Evolutionary conservation across 192 early-diverging fungal genomes (phyloP).

Genomic region (Coemansia sp.): DNA sequence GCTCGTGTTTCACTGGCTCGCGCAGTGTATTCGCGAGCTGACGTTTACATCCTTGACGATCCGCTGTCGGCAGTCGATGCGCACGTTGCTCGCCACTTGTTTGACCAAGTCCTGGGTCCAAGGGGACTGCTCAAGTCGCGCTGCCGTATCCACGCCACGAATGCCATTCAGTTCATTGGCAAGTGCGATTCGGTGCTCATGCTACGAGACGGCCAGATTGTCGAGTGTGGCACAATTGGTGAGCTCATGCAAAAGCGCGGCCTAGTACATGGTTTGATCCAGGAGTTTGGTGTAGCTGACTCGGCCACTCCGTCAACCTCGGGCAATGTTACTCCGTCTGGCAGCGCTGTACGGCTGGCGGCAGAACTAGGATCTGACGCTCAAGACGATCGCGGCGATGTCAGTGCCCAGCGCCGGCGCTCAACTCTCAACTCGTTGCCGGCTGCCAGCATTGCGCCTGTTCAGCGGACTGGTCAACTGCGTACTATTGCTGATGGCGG

Average conservation of each 20-base stretch:
- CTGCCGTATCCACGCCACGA: slow-evolving; percentile 80
- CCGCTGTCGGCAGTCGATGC: slow-evolving; percentile 66
- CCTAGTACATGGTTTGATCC: slow-evolving; percentile 68
- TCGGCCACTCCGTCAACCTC: slow-evolving; percentile 8
- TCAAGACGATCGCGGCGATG: not conserved
- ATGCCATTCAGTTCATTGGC: slow-evolving; percentile 77
- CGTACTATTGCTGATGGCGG: slow-evolving; percentile 1
- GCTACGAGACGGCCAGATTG: slow-evolving; percentile 70
- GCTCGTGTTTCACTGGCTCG: slow-evolving; percentile 61
- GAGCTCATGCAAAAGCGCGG: slow-evolving; percentile 66
- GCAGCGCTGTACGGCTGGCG: not conserved
- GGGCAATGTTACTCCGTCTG: not conserved
- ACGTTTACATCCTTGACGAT: slow-evolving; percentile 80
- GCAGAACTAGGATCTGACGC: not conserved
- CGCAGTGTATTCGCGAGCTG: slow-evolving; percentile 88
- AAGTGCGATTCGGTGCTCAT: slow-evolving; percentile 69
- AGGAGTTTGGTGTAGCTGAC: slow-evolving; percentile 64
- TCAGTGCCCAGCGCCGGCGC: slow-evolving; percentile 22
- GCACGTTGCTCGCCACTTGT: slow-evolving; percentile 78
- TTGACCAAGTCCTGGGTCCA: slow-evolving; percentile 87
- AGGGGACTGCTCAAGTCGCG: slow-evolving; percentile 79
- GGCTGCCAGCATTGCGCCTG: slow-evolving; percentile 57
- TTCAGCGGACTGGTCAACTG: slow-evolving; percentile 24
- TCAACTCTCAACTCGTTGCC: slow-evolving; percentile 54
- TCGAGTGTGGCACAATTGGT: slow-evolving; percentile 68